These are phyloP conservation scores for Paxillus rubicundulus DNA, from an alignment of 768 basidiomycete genomes.

Conservation along the genomic window DNA sequence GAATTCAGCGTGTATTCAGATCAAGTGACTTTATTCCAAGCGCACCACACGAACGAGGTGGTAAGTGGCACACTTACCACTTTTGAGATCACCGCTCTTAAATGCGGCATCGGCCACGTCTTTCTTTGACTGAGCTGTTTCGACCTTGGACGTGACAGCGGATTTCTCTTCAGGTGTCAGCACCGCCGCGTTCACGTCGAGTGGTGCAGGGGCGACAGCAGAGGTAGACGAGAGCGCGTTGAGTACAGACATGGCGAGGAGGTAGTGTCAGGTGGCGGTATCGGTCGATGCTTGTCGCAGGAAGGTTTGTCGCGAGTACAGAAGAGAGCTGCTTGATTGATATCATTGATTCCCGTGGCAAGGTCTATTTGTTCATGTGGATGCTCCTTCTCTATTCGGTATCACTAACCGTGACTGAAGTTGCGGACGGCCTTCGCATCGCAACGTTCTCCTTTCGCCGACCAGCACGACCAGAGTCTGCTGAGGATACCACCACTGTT, in stretches of 20 bases:
- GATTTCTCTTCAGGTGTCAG: conserved; percentile 18
- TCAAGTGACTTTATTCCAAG: background rate
- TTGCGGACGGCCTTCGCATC: conserved; percentile 12
- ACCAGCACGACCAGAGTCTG: background rate
- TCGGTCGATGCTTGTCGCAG: background rate
- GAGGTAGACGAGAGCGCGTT: conserved; percentile 1
- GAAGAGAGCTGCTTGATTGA: background rate
- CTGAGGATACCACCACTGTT: conserved; percentile 1
- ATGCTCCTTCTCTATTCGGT: conserved; percentile 13
- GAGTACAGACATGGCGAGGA: conserved; percentile 15
- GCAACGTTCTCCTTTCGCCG: background rate
- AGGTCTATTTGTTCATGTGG: conserved; percentile 28
- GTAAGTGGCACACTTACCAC: conserved; percentile 41
- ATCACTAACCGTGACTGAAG: background rate
- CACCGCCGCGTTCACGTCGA: conserved; percentile 21
- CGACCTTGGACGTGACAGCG: conserved; percentile 49
- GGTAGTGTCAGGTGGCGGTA: background rate
- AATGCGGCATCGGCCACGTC: conserved; percentile 66
- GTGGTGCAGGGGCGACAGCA: background rate
- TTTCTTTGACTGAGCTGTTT: conserved; percentile 64
- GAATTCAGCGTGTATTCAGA: conserved; percentile 1
- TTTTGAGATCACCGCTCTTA: conserved; percentile 58
- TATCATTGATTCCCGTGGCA: too few species aligned
- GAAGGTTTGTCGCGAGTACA: background rate
- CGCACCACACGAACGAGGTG: background rate